Evolutionary conservation across 768 basidiomycete genomes (phyloP).

Genomic region (Suillus paluster): DNA sequence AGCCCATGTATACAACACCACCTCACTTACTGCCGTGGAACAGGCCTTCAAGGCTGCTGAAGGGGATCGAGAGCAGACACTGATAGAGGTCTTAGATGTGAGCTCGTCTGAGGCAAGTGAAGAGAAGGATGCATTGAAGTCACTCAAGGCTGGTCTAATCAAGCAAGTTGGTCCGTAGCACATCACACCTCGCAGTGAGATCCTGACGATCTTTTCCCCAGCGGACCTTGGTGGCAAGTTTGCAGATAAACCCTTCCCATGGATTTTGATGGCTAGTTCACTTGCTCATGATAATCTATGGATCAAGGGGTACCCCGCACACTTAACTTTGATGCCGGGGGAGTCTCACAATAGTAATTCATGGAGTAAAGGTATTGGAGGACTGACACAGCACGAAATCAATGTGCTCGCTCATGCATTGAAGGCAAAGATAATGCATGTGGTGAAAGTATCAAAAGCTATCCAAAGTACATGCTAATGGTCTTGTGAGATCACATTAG

Average conservation of each 20-base stretch:
- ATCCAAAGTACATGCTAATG: neutral
- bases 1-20: conserved; percentile 9
- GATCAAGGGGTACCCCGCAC: neutral
- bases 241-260: neutral
- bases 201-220: neutral
- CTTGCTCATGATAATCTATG: neutral
- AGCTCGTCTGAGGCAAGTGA: neutral
- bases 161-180: neutral
- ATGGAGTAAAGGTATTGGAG: neutral
- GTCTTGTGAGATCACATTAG: neutral
- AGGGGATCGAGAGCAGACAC: neutral
- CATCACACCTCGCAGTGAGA: neutral
- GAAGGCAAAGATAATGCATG: neutral
- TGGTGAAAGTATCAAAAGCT: neutral
- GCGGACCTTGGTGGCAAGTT: neutral
- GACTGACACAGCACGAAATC: neutral
- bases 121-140: neutral
- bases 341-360: neutral
- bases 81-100: neutral
- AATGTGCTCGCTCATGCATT: neutral
- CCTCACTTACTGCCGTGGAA: neutral
- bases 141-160: neutral
- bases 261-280: neutral
- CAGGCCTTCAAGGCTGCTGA: neutral
- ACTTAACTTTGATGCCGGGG: neutral